Conservation (phyloP, 139 green algal genomes). For the Chlorella sp. region DNA sequence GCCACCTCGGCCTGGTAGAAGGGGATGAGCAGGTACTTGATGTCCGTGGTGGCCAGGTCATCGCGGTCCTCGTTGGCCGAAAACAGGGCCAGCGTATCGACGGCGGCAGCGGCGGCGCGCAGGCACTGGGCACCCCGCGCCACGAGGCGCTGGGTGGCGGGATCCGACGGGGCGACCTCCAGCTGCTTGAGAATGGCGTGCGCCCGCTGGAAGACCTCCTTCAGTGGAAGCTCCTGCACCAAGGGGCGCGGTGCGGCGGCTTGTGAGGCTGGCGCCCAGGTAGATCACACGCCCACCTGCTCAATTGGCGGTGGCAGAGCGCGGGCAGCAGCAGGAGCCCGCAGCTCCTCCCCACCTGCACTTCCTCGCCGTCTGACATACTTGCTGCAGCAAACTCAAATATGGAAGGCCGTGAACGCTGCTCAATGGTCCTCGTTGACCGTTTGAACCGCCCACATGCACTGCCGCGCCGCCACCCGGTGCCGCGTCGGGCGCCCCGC, state of each 20-base stretch:
- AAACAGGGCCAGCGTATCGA: conserved; percentile 65
- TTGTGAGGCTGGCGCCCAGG: not conserved
- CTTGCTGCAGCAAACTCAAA: too few relatives aligned
- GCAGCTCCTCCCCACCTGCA: too few relatives aligned
- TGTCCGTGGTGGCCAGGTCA: conserved; percentile 68
- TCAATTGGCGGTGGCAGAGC: not conserved
- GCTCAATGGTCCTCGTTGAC: too few relatives aligned
- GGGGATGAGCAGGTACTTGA: conserved; percentile 76
- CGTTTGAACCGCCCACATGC: too few relatives aligned
- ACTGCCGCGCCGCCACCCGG: too few relatives aligned
- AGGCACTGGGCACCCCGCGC: not conserved
- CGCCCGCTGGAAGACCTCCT: conserved; percentile 17
- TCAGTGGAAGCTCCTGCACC: conserved; percentile 20
- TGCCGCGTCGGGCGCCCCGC: too few relatives aligned
- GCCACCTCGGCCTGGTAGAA: conserved; percentile 48
- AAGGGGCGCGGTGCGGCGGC: too few relatives aligned
- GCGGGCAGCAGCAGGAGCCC: too few relatives aligned
- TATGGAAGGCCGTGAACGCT: too few relatives aligned
- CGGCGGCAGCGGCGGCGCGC: not conserved
- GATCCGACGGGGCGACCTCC: not conserved
- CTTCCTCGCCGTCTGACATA: too few relatives aligned
- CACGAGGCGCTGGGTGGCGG: not conserved
- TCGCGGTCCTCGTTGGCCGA: conserved; percentile 82
- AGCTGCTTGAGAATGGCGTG: not conserved
- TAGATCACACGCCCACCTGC: not conserved